A percentile compares a stretch with the other conserved stretches of the same genome.
Conservation (phyloP, 2,329 filamentous ascomycete genomes). For the Trichocomaceae sp. region DNA sequence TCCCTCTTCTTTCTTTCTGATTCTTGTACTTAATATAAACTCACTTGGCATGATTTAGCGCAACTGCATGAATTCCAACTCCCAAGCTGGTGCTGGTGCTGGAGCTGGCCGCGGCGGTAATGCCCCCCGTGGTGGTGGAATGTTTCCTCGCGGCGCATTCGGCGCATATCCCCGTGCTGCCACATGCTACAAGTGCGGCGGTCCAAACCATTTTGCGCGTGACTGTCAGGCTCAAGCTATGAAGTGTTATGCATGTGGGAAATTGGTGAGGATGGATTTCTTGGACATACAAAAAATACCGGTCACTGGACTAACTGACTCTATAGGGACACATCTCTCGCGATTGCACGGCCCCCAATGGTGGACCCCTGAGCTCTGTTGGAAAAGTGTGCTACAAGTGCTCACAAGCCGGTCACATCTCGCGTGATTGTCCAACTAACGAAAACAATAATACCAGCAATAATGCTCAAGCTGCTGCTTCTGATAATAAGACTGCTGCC, state of each 20-base stretch:
- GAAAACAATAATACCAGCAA: conserved; percentile 31
- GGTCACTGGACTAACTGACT: background rate
- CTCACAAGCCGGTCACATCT: conserved; percentile 92
- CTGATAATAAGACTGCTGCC: conserved; percentile 29
- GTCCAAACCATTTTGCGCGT: conserved; percentile 95
- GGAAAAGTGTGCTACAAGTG: conserved; percentile 99
- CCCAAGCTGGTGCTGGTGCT: conserved; percentile 52
- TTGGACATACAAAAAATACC: no score
- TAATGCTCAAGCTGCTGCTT: conserved; percentile 24
- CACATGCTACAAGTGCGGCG: conserved; percentile 64
- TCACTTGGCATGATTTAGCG: conserved; percentile 49
- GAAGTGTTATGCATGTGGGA: conserved; percentile 97
- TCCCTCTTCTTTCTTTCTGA: background rate
- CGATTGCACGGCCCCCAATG: conserved; percentile 95
- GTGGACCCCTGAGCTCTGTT: conserved; percentile 87
- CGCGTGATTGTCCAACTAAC: conserved; percentile 84
- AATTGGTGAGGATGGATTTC: conserved; percentile 53
- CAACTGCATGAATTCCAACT: conserved; percentile 72
- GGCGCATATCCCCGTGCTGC: conserved; percentile 51
- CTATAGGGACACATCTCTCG: conserved; percentile 71
- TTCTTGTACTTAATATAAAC: background rate
- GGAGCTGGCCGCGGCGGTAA: conserved; percentile 57
- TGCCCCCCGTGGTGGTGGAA: conserved; percentile 60
- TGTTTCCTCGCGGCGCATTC: conserved; percentile 64
- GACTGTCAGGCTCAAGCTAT: conserved; percentile 98